These are phyloP conservation scores for grape (Vitis vinifera) DNA, from an alignment of 164 flowering plant species.

Conservation along the genomic window ASM3070453v1 NC_081815.1:2097001-2097500, in stretches of 20 bases:
- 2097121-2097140: background rate
- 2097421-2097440: conserved; percentile 50
- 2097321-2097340: conserved; percentile 84
- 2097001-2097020: conserved; percentile 78
- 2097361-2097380: conserved; percentile 52
- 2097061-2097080: background rate
- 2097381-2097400: conserved; percentile 40
- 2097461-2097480: conserved; percentile 50
- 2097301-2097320: conserved; percentile 84
- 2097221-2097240: conserved; percentile 85
- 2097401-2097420: conserved; percentile 33
- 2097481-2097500: conserved; percentile 58
- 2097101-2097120: background rate
- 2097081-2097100: background rate
- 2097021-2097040: conserved; percentile 77
- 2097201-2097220: conserved; percentile 61
- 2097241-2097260: conserved; percentile 74
- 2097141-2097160: background rate
- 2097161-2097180: background rate
- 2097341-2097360: conserved; percentile 74
- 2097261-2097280: conserved; percentile 61
- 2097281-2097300: conserved; percentile 69
- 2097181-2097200: background rate
- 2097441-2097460: conserved; percentile 45
- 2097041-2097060: conserved; percentile 73